Evolutionary conservation across 2,329 filamentous ascomycete genomes (phyloP).

Genomic region (Cyphellophora europaea): DNA sequence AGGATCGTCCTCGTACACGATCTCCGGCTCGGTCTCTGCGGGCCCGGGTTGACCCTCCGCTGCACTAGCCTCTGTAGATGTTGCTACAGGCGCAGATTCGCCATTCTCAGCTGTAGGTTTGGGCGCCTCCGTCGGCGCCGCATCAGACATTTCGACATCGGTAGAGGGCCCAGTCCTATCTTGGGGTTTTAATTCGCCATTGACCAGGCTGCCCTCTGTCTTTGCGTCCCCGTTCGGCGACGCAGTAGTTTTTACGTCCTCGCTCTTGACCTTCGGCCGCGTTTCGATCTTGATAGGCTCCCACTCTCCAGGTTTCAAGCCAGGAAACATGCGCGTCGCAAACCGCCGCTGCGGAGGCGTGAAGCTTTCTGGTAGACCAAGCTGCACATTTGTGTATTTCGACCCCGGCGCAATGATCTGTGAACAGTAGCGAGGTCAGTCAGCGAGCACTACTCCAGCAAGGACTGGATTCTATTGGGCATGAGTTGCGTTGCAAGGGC

Average conservation of each 20-base stretch:
- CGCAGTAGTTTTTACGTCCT: conserved; percentile 1
- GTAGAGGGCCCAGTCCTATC: conserved; percentile 8
- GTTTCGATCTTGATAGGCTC: conserved; percentile 73
- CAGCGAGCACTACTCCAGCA: too few species aligned
- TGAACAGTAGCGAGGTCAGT: conserved; percentile 9
- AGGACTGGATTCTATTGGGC: too few species aligned
- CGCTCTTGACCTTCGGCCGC: conserved; percentile 15
- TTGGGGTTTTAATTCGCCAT: conserved; percentile 12
- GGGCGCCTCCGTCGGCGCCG: conserved; percentile 6
- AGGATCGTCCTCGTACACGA: conserved; percentile 77
- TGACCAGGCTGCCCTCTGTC: conserved; percentile 1
- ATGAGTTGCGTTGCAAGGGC: too few species aligned
- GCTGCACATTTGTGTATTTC: conserved; percentile 80
- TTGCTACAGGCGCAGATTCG: conserved; percentile 15
- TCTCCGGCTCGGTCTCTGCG: conserved; percentile 31
- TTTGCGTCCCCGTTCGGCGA: conserved; percentile 6
- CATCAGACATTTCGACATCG: conserved; percentile 9
- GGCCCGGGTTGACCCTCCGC: conserved; percentile 20
- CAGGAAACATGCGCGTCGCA: conserved; percentile 85
- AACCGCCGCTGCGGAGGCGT: conserved; percentile 81
- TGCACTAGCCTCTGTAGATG: conserved; percentile 20
- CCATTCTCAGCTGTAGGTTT: conserved; percentile 17
- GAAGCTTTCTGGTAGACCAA: conserved; percentile 81
- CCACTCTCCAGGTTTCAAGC: conserved; percentile 65
- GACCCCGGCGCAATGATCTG: conserved; percentile 58